These are phyloP conservation scores for Cladosporium oxysporum DNA, from an alignment of 2,329 filamentous ascomycete genomes.

Conservation along the genomic window DNA sequence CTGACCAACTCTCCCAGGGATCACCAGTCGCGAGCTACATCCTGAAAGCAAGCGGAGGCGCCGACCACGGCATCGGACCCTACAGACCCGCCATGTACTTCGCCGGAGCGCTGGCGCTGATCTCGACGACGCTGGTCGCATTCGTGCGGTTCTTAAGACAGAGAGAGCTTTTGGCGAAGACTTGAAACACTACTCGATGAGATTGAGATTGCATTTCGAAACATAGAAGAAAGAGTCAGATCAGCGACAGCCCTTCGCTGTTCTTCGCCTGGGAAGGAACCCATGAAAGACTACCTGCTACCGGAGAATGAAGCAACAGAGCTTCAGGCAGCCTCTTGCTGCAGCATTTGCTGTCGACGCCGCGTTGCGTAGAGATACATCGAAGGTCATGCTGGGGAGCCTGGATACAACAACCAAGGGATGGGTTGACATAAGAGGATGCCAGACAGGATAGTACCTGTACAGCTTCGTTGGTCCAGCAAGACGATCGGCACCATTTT, in stretches of 20 bases:
- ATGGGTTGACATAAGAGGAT: not conserved
- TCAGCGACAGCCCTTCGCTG: not conserved
- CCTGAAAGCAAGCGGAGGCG: constrained; percentile 54
- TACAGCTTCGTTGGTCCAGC: not conserved
- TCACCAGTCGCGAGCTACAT: constrained; percentile 63
- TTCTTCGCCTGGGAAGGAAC: not conserved
- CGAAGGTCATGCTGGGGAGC: not conserved
- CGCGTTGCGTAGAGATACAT: not conserved
- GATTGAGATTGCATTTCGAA: not conserved
- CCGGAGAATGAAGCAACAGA: not conserved
- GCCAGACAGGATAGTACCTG: rapidly evolving
- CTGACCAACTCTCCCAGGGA: constrained; percentile 37
- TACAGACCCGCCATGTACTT: constrained; percentile 65
- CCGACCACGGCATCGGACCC: constrained; percentile 51
- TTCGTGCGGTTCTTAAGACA: constrained; percentile 5
- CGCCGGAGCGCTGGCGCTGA: constrained; percentile 42
- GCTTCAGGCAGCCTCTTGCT: not conserved
- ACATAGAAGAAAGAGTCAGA: not conserved
- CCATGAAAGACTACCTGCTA: not conserved
- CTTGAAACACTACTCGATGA: not conserved
- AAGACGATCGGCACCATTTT: not conserved
- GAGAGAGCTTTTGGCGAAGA: constrained; percentile 4
- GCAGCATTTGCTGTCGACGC: not conserved
- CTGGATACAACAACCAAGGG: not conserved
- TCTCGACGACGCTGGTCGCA: constrained; percentile 1